These are phyloP conservation scores for Saccharomycopsis sp. DNA, from an alignment of 805 yeast genomes.

Conservation along the genomic window DNA sequence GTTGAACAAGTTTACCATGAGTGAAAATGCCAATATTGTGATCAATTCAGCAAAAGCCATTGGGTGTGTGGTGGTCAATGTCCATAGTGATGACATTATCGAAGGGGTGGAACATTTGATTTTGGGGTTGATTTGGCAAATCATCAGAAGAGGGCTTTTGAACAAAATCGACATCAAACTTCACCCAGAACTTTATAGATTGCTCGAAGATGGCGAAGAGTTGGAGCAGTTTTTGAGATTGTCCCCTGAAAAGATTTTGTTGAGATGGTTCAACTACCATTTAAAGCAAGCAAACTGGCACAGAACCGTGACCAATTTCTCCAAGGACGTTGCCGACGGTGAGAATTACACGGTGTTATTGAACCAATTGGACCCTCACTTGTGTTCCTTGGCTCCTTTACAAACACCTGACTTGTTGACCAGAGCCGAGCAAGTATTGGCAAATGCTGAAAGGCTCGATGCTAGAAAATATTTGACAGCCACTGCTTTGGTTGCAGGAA, in stretches of 20 bases:
- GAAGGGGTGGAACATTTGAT: conserved; percentile 92
- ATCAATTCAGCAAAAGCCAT: conserved; percentile 98
- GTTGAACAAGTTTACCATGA: conserved; percentile 88
- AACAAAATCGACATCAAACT: conserved; percentile 91
- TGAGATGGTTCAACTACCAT: conserved; percentile 97
- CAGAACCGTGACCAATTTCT: conserved; percentile 79
- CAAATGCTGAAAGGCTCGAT: conserved; percentile 82
- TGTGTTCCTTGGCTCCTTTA: conserved; percentile 76
- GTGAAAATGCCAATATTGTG: conserved; percentile 95
- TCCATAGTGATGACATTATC: conserved; percentile 89
- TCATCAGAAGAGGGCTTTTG: conserved; percentile 90
- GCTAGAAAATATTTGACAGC: conserved; percentile 95
- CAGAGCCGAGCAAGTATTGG: conserved; percentile 82
- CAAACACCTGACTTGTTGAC: conserved; percentile 62
- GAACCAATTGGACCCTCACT: conserved; percentile 77
- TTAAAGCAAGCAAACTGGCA: conserved; percentile 85
- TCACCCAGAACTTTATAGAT: conserved; percentile 93
- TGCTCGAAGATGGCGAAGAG: conserved; percentile 93
- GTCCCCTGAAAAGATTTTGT: conserved; percentile 93
- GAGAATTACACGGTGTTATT: conserved; percentile 87
- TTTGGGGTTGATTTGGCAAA: conserved; percentile 92
- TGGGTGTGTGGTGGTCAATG: conserved; percentile 96
- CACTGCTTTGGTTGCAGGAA: conserved; percentile 85
- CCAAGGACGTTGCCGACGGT: conserved; percentile 85
- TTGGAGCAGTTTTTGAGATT: conserved; percentile 91